A percentile compares a stretch with the other conserved stretches of the same genome.
phyloP scores from a whole-genome alignment of 176 grass and related monocot species.

The Juncus inflexus region DNA sequence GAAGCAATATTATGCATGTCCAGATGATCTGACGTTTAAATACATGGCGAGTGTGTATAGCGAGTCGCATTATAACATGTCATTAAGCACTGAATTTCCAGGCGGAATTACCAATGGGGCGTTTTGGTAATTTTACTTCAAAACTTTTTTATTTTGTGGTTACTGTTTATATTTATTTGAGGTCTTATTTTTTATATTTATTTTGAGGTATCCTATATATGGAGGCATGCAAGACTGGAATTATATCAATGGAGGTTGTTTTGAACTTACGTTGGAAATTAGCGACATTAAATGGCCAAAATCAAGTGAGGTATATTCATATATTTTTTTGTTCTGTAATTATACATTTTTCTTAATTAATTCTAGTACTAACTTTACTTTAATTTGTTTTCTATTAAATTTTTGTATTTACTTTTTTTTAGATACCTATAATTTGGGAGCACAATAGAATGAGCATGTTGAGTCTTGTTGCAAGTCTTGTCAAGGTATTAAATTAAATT shows the following conservation, averaged over 20 bases:
- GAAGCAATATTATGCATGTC: conserved; percentile 75
- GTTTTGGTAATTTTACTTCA: conserved; percentile 41
- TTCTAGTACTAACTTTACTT: no score
- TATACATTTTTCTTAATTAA: conserved; percentile 21
- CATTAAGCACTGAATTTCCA: conserved; percentile 91
- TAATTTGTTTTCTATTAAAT: not conserved
- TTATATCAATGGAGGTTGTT: conserved; percentile 93
- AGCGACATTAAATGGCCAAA: conserved; percentile 91
- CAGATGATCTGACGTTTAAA: conserved; percentile 78
- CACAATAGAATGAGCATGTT: conserved; percentile 96
- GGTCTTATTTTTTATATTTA: conserved; percentile 22
- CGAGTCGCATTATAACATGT: conserved; percentile 87
- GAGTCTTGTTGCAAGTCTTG: conserved; percentile 74
- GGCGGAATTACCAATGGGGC: conserved; percentile 92
- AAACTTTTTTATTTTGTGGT: not conserved
- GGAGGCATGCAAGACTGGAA: conserved; percentile 99
- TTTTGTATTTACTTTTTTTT: conserved; percentile 19
- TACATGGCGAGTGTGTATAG: conserved; percentile 91
- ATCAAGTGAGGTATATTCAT: conserved; percentile 54
- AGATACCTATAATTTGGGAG: conserved; percentile 80
- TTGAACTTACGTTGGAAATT: conserved; percentile 97
- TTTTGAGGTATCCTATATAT: conserved; percentile 94
- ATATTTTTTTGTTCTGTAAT: conserved; percentile 26
- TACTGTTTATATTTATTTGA: conserved; percentile 4
- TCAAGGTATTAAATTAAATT: conserved; percentile 52